Percentiles rank a stretch among this genome's conserved stretches.
These are phyloP conservation scores for Russula abietina DNA, from an alignment of 768 basidiomycete species.

Conservation along the genomic window DNA sequence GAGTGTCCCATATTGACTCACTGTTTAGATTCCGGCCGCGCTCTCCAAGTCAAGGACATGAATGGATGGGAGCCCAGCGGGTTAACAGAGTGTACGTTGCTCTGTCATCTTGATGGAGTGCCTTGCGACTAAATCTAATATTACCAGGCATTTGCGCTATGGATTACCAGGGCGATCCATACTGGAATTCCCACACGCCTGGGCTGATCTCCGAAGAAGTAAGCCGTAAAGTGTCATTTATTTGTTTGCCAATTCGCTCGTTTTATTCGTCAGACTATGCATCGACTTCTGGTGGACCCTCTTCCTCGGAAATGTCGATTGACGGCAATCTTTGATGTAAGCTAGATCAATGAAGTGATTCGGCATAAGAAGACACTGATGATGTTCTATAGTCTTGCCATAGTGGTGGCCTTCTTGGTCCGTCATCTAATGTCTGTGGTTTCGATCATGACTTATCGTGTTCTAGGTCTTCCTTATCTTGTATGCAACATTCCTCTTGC, in stretches of 20 bases:
- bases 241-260: background rate
- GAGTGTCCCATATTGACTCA: background rate
- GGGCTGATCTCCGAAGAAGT: slow-evolving; percentile 6
- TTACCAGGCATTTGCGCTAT: background rate
- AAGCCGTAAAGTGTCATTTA: background rate
- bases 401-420: background rate
- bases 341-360: background rate
- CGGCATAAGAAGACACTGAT: background rate
- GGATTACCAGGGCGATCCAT: background rate
- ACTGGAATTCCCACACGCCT: background rate
- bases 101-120: background rate
- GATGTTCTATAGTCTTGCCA: background rate
- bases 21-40: background rate
- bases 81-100: background rate
- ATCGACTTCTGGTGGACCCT: background rate
- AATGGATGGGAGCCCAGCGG: background rate
- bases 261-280: background rate
- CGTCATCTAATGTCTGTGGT: background rate
- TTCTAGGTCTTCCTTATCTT: background rate
- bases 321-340: slow-evolving; percentile 4
- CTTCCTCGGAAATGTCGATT: background rate
- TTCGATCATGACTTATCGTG: background rate
- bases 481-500: background rate
- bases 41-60: background rate
- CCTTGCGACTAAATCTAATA: background rate